A percentile compares a stretch with the other conserved stretches of the same genome.
These are phyloP conservation scores for Aspergillus brasiliensis DNA, from an alignment of 2,329 filamentous ascomycete genomes.

Conservation along the genomic window DNA sequence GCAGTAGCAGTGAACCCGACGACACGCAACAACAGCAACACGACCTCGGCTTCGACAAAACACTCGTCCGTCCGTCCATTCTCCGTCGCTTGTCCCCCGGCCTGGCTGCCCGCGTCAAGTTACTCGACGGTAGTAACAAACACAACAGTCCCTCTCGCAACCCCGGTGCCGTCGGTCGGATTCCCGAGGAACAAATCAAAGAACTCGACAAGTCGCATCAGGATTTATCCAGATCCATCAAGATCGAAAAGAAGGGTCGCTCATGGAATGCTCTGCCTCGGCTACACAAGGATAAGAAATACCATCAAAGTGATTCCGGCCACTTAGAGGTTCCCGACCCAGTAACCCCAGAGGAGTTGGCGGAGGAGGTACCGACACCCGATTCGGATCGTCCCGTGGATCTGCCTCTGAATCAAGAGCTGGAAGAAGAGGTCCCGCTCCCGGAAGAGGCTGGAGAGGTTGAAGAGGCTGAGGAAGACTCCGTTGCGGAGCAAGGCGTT, in stretches of 20 bases:
- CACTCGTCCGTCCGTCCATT: constrained; percentile 36
- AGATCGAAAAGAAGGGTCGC: constrained; percentile 40
- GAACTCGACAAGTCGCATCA: constrained; percentile 44
- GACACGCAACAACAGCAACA: constrained; percentile 25
- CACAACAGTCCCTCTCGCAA: constrained; percentile 24
- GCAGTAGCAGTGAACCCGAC: constrained; percentile 38
- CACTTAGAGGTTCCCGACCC: constrained; percentile 25
- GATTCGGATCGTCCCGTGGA: background rate
- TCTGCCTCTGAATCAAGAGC: background rate
- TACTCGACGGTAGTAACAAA: constrained; percentile 42
- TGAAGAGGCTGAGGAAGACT: background rate
- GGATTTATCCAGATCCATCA: constrained; percentile 43
- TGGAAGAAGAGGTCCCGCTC: background rate
- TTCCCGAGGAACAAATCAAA: constrained; percentile 44
- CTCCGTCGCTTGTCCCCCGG: constrained; percentile 47
- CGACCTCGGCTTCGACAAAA: constrained; percentile 29
- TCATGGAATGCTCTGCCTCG: constrained; percentile 36
- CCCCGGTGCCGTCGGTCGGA: constrained; percentile 39
- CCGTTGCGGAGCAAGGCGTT: no score
- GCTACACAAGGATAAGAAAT: constrained; percentile 14
- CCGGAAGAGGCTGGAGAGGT: background rate
- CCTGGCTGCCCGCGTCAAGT: constrained; percentile 46
- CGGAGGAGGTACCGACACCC: background rate
- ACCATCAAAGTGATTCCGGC: constrained; percentile 23
- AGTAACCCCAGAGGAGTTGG: background rate